Base-by-base conservation (phyloP, 768 basidiomycete genomes). In the Tephrocybe sp. region DNA sequence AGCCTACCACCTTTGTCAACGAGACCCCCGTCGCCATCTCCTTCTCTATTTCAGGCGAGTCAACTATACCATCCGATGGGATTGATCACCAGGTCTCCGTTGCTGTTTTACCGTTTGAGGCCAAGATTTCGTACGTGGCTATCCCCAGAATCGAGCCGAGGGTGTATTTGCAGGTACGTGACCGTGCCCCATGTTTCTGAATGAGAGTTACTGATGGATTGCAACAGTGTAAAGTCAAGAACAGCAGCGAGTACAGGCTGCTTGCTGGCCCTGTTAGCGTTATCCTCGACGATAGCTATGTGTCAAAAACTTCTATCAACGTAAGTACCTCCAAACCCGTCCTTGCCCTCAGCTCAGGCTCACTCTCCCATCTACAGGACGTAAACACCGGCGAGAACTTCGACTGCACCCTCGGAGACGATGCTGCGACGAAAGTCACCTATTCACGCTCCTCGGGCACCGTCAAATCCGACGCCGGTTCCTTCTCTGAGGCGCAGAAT, bases 281-380 rank as follows among this genome's bases (percentile, higher is more conserved):
- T 21, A 80, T 84, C 58, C 59, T 84, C 50, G 77, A 85, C 57
- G 80, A 81, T 50, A 71, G 72, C 44, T 82, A 76, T 59, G 80
- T 84, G 3, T 77, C 82, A n/a, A 76, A 73, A 61, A 79, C 81
- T 0, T 64, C 62, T 1, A 77, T 83, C 45, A 57, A 56, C 10
- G 77, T 79, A 56, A 38, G 71, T 26, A 17, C 24, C 26, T 26
- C 15, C 38, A 11, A 12, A 36, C 4, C 15, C 41, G 15, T 7
- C 21, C 20, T n/a, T 15, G 17, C 44, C 21, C 43, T 11, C 37
- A 3, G 4, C 4, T 14, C 12, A 26, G 7, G 15, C 11, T n/a
- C 26, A 25, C 17, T 21, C 12, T 3, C 26, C 28, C 15, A n/a
- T n/a, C n/a, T 20, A 15, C 38, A 80, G 75, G 76, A 80, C 45